phyloP scores from a whole-genome alignment of 2,329 filamentous ascomycete genomes.

The Botryotinia narcissicola region DNA sequence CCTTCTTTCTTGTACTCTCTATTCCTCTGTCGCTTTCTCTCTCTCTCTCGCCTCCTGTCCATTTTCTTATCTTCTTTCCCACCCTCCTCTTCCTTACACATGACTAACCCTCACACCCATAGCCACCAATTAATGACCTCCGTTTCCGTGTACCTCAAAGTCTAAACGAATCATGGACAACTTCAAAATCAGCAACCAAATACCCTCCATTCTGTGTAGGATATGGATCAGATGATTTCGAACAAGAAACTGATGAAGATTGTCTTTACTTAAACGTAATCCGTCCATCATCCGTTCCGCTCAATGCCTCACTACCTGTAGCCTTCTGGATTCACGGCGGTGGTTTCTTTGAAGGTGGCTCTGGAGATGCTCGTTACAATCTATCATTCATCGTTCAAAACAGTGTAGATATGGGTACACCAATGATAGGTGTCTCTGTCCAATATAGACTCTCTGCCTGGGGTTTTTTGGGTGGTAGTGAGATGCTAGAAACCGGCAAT shows the following conservation, averaged over 20 bases:
- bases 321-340: slow-evolving; percentile 55
- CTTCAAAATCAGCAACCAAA: slow-evolving; percentile 21
- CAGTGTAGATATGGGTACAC: slow-evolving; percentile 43
- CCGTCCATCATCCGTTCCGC: slow-evolving; percentile 40
- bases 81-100: background rate
- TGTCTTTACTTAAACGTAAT: slow-evolving; percentile 57
- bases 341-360: slow-evolving; percentile 41
- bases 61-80: background rate
- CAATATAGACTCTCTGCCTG: slow-evolving; percentile 48
- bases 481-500: slow-evolving; percentile 42
- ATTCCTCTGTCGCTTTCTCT: too few relatives aligned
- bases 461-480: slow-evolving; percentile 46
- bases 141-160: slow-evolving; percentile 28
- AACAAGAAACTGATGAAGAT: slow-evolving; percentile 42
- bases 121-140: slow-evolving; percentile 31
- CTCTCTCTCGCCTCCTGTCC: background rate
- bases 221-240: slow-evolving; percentile 30
- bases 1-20: too few relatives aligned
- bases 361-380: slow-evolving; percentile 29
- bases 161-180: slow-evolving; percentile 29
- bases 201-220: slow-evolving; percentile 31
- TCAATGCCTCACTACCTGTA: slow-evolving; percentile 43
- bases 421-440: slow-evolving; percentile 46
- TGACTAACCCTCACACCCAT: background rate
- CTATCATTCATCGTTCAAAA: slow-evolving; percentile 37